Base-by-base conservation (phyloP, 1,284 basidiomycete species). In the Hypsizygus ulmarius region DNA sequence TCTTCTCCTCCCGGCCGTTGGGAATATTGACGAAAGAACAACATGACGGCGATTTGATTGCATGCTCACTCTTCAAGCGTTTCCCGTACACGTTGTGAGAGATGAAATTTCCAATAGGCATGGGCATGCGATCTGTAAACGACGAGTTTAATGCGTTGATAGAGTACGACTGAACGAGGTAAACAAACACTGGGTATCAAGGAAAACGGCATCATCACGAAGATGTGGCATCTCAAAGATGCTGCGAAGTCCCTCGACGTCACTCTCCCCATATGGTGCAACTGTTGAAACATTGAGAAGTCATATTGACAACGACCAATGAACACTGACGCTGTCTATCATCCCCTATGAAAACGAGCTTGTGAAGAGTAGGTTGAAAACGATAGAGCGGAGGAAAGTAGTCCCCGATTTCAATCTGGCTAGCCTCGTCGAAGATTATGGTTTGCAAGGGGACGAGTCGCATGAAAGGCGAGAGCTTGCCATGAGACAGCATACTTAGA, bases 301-400 rank as follows among this genome's bases (percentile, higher is more conserved):
- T 14, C 14, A 30, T 30, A 11, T 5, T 15, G n/a, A 32, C 4
- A 27, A 5, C 3, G 9, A 2, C 12, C 1, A 10, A 7, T 21
- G 21, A 21, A 1, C 55, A 68, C 71, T 63, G 51, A 87, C 87
- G 72, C 69, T 90, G 87, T 58, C 81, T 84, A 54, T 85, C 70
- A 66, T 90, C 87, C 10, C 87, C 87, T 61, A 90, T 82, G 53
- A 88, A 82, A 47, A 79, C 81, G 0, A 85, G 60, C 54, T 87
- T 89, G 15, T 68, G 65, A 15, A 90, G 63, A 1, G 66, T 68
- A 0, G 59, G 51, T 2, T 60, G 55, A 52, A 75, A 82, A 10
- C 52, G 61, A 14, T 67, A 55, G 28, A 88, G 69, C 3, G 81
- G 58, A 48, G 66, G 54, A 16, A 72, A 51, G 59, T 84, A 89